Evolutionary conservation across 257 asterid species (phyloP), one percentile per base, ranked within the genome.

Genomic region (Gentiana dahurica): DNA sequence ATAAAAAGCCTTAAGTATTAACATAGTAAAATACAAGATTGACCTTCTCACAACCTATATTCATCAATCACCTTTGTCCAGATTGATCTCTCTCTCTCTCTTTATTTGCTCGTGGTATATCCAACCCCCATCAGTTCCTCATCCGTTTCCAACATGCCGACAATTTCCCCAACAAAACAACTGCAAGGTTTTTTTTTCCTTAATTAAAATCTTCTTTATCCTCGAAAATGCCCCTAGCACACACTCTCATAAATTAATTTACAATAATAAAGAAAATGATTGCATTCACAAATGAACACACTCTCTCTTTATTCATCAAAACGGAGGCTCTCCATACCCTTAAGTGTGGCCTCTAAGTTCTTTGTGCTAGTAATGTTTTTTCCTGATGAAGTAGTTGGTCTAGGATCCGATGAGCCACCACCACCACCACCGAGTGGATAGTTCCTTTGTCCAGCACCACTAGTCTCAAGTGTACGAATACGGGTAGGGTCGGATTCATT

Each of bases 401-500:
- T 90, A 50, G 79, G 79, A 49, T 80, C 89, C 3, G 94, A 84
- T 41, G 95, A 77, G 51, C 82, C 89, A 41, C 46, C n/a, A n/a
- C n/a, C n/a, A n/a, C n/a, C n/a, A n/a, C 34, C 24, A 62, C 75
- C 88, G 34, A 82, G 75, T 4, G 82, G 81, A 6, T 80, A 77
- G 65, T 67, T 79, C 79, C 89, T 79, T 50, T 73, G 95, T 49
- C 83, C 87, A 39, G 77, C 71, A 59, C 95, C 86, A 63, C 87
- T 86, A 50, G 83, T 79, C 56, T 87, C 98, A 8, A 89, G 86
- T 15, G 81, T 82, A 43, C 87, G 81, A 33, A 81, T 65, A 38
- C 83, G 87, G 15, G 75, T 60, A 48, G 81, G 91, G 59, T 84
- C 98, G 8, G 94, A 80, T 36, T 85, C 87, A 61, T 81, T 80